phyloP scores from a whole-genome alignment of 2,329 filamentous ascomycete genomes.

The Pleomassaria siparia region DNA sequence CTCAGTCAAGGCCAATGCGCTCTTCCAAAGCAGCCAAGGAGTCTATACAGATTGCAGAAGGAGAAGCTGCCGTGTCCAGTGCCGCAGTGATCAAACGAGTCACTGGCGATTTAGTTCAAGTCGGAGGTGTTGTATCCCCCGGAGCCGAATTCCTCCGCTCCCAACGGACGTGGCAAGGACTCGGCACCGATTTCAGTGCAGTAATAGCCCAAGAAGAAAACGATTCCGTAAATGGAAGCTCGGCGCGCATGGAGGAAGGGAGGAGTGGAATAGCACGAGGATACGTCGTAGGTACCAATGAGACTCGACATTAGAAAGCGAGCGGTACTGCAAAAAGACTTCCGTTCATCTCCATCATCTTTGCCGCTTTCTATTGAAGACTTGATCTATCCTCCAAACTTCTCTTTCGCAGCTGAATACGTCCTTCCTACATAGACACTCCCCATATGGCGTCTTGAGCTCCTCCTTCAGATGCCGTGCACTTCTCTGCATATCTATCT shows the following conservation, averaged over 20 bases:
- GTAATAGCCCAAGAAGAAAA: slow-evolving; percentile 56
- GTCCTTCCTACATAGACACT: slow-evolving; percentile 47
- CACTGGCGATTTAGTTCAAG: slow-evolving; percentile 72
- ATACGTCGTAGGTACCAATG: slow-evolving; percentile 70
- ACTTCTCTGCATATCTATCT: slow-evolving; percentile 45
- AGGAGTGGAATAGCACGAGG: slow-evolving; percentile 85
- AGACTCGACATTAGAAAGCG: slow-evolving; percentile 20
- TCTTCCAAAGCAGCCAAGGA: slow-evolving; percentile 23
- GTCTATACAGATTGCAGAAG: slow-evolving; percentile 12
- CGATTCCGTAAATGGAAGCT: slow-evolving; percentile 20
- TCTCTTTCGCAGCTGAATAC: slow-evolving; percentile 49
- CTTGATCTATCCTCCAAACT: too few relatives aligned
- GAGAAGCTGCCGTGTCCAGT: slow-evolving; percentile 25
- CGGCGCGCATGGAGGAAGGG: slow-evolving; percentile 79
- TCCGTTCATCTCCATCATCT: slow-evolving; percentile 13
- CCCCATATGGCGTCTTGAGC: slow-evolving; percentile 40
- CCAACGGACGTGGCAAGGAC: slow-evolving; percentile 84
- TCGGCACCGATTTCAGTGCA: slow-evolving; percentile 84
- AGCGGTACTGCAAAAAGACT: neutral
- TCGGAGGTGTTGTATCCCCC: slow-evolving; percentile 86
- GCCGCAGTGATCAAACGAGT: slow-evolving; percentile 64
- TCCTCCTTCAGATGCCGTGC: slow-evolving; percentile 51
- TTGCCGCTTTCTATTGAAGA: slow-evolving; percentile 41
- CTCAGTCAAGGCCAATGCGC: slow-evolving; percentile 71
- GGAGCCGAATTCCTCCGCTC: slow-evolving; percentile 84